phyloP scores from a whole-genome alignment of 805 yeast species.

The Teunomyces kruisii region DNA sequence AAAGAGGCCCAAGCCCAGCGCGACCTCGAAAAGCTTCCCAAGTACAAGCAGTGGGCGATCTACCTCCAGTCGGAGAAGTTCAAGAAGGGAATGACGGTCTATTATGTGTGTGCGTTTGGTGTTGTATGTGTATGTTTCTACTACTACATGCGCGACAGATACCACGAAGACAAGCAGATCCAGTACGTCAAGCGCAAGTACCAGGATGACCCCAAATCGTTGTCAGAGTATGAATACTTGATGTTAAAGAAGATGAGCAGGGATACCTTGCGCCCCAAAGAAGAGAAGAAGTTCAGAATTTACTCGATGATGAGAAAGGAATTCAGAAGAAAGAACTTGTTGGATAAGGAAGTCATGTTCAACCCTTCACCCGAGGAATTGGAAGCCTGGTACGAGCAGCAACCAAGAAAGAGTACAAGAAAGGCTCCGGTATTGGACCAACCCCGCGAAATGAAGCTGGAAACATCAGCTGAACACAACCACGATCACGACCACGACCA shows the following conservation, averaged over 20 bases:
- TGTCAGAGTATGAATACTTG: constrained; percentile 64
- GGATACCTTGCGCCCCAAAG: constrained; percentile 63
- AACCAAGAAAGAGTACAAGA: constrained; percentile 23
- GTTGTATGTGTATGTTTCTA: constrained; percentile 58
- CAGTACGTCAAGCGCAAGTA: constrained; percentile 40
- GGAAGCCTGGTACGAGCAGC: constrained; percentile 40
- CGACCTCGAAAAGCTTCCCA: constrained; percentile 30
- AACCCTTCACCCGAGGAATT: constrained; percentile 43
- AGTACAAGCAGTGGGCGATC: constrained; percentile 39
- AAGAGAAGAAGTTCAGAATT: constrained; percentile 55
- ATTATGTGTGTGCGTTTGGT: constrained; percentile 59
- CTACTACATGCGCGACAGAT: constrained; percentile 65
- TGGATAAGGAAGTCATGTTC: constrained; percentile 33
- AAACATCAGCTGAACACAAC: constrained; percentile 10
- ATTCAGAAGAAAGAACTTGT: constrained; percentile 38
- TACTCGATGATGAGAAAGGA: constrained; percentile 56
- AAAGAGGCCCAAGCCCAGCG: constrained; percentile 27
- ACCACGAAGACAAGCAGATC: constrained; percentile 62
- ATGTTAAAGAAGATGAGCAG: constrained; percentile 58
- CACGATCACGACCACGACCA: constrained; percentile 21
- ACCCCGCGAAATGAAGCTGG: neutral
- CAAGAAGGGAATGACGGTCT: constrained; percentile 58
- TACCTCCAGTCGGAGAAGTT: constrained; percentile 53
- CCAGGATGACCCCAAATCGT: constrained; percentile 29
- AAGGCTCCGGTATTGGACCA: constrained; percentile 24